These are phyloP conservation scores for Tieghemostelium lacteum DNA, from an alignment of 78 protist genomes.

Conservation along the genomic window DNA sequence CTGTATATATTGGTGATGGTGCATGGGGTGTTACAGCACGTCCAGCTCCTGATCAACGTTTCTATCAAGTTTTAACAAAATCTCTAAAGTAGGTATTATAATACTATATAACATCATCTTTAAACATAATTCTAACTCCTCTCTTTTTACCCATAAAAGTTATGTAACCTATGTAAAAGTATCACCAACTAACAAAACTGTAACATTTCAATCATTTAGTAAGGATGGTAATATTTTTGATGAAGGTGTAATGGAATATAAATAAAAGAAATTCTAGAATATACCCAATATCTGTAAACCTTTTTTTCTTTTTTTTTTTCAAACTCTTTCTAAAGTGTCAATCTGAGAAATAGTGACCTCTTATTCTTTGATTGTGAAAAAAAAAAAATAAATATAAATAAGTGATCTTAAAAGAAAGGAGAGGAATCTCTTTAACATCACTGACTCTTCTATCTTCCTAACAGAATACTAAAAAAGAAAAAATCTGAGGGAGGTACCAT, in stretches of 20 bases:
- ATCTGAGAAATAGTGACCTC: no score
- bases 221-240: slow-evolving; percentile 5
- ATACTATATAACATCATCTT: background rate
- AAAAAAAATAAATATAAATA: no score
- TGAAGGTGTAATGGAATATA: background rate
- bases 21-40: slow-evolving; percentile 35
- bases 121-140: background rate
- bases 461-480: no score
- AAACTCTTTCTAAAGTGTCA: no score
- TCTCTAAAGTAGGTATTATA: slow-evolving; percentile 18
- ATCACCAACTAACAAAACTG: background rate
- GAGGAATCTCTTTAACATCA: no score
- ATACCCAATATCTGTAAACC: no score
- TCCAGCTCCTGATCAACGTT: slow-evolving; percentile 9
- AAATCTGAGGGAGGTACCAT: no score
- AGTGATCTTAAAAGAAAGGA: no score
- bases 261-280: background rate
- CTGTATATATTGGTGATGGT: slow-evolving; percentile 82
- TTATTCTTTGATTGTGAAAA: no score
- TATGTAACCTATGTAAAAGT: slow-evolving; percentile 15
- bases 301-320: no score
- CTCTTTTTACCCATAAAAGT: background rate
- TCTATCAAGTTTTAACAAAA: slow-evolving; percentile 42
- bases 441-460: no score
- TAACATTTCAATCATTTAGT: slow-evolving; percentile 12